phyloP scores from a whole-genome alignment of 345 rosid genomes.

The Angophora floribunda region DNA sequence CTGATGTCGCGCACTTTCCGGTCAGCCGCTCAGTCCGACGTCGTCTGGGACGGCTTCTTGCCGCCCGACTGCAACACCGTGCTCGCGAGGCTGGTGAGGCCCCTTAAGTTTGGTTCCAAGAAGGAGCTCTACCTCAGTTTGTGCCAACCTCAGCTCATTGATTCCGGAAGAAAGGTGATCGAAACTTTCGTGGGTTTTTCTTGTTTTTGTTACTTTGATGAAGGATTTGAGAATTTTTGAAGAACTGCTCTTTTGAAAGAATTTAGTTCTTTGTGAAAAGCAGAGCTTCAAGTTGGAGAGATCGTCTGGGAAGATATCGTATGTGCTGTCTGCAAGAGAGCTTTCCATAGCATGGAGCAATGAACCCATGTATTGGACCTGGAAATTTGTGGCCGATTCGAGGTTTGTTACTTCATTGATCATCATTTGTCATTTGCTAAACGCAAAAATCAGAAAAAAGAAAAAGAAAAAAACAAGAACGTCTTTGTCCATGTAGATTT shows the following conservation, averaged over 20 bases:
- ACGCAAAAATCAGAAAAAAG: not conserved
- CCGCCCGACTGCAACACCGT: conserved; percentile 23
- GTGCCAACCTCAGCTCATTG: conserved; percentile 15
- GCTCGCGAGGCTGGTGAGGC: conserved; percentile 4
- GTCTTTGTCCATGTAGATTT: conserved; percentile 6
- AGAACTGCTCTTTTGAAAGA: not conserved
- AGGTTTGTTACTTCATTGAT: conserved; percentile 14
- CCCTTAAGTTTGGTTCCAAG: conserved; percentile 6
- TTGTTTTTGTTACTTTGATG: not conserved
- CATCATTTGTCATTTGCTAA: not conserved
- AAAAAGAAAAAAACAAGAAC: too few relatives aligned
- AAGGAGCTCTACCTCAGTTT: conserved; percentile 17
- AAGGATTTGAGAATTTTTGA: not conserved
- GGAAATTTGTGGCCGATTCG: conserved; percentile 40
- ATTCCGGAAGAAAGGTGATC: conserved; percentile 13
- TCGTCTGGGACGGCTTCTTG: conserved; percentile 50
- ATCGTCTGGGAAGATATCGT: conserved; percentile 41
- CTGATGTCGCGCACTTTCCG: conserved; percentile 33
- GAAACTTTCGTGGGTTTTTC: not conserved
- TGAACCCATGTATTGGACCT: conserved; percentile 44
- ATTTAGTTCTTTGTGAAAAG: not conserved
- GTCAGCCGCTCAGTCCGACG: conserved; percentile 59
- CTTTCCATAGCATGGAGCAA: conserved; percentile 41
- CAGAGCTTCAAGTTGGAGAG: conserved; percentile 58
- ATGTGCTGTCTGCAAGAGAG: conserved; percentile 54